Base-by-base conservation (phyloP, 2,329 filamentous ascomycete genomes). In the Epichloe gansuensis region DNA sequence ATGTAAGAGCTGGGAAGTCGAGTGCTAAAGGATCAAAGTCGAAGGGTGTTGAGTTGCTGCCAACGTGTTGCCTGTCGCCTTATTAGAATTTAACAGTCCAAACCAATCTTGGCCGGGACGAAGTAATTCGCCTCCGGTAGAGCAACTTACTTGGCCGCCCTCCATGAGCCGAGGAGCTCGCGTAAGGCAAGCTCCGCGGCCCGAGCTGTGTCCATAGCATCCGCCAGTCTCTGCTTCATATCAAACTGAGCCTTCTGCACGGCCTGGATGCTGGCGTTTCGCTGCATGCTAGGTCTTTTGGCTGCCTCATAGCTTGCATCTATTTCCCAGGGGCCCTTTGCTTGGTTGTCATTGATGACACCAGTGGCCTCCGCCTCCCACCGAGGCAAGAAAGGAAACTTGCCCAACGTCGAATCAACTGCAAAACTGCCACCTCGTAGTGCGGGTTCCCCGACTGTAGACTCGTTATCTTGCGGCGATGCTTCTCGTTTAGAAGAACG, bases 1-100 rank as follows among this genome's bases (percentile, higher is more conserved):
- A 78, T 38, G 85, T 89, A 41, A 97, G 76, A 6, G 86, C 83
- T 6, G 90, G 89, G 61, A 95, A 96, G 54, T 89, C 89, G 64
- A 95, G 81, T 5, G 85, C 76, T 55, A 90, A 80, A 36, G 91
- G 85, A 58, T 96, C 87, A 68, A 95, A 94, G 57, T 91, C 86
- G 60, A 84, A 84, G 3, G 81, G 80, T 58, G 73, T 71, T 8
- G 77, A 76, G 49, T 71, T 70, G 57, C 74, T 71, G 54, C 81
- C 74, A 47, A 81, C 70, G 46, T 79, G 73, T 59, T 75, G 73
- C 59, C 79, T 82, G 50, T 1, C 55, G 40, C 54, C 15, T 53
- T 42, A 52, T 51, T 47, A 48, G 54, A 52, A 23, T 60, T 56
- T n/a, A 60, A 54, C 6, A 31, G 8, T 13, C 27, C 21, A 3